A percentile compares a stretch with the other conserved stretches of the same genome.
Conservation (phyloP, 31 red algal species). For the Odonthalia washingtoniensis region DNA sequence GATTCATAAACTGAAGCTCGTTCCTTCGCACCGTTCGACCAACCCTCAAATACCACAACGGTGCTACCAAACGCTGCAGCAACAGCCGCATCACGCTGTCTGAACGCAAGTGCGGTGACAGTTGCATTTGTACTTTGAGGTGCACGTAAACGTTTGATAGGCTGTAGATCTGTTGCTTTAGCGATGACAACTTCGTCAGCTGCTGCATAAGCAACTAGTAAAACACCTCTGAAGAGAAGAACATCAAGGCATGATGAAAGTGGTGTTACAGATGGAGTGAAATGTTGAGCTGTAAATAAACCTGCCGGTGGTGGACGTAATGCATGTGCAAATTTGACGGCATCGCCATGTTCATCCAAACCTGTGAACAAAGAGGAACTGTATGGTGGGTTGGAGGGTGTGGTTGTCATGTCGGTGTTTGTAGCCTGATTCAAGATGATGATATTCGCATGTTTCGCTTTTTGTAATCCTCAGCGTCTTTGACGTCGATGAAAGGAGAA, state of each 20-base stretch:
- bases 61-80: conserved; percentile 51
- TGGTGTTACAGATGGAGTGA: conserved; percentile 51
- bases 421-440: too few relatives aligned
- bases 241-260: conserved; percentile 57
- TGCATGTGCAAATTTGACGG: conserved; percentile 44
- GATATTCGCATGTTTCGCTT: too few relatives aligned
- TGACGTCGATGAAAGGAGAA: too few relatives aligned
- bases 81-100: conserved; percentile 65
- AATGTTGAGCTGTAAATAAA: conserved; percentile 40
- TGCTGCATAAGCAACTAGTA: conserved; percentile 76
- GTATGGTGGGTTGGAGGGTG: background rate
- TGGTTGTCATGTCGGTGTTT: too few relatives aligned
- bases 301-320: conserved; percentile 53
- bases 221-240: conserved; percentile 61
- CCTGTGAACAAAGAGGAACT: conserved; percentile 42
- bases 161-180: conserved; percentile 67
- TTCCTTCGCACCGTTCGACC: conserved; percentile 49
- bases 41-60: conserved; percentile 79
- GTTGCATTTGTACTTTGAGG: background rate
- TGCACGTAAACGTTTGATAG: conserved; percentile 50
- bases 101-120: conserved; percentile 63
- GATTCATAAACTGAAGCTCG: conserved; percentile 29
- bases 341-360: conserved; percentile 50
- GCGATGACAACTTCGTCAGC: conserved; percentile 75
- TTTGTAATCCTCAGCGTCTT: too few relatives aligned